A percentile compares a stretch with the other conserved stretches of the same genome.
phyloP scores from a whole-genome alignment of 176 grass and related monocot genomes.

The Carex cristatella region DNA sequence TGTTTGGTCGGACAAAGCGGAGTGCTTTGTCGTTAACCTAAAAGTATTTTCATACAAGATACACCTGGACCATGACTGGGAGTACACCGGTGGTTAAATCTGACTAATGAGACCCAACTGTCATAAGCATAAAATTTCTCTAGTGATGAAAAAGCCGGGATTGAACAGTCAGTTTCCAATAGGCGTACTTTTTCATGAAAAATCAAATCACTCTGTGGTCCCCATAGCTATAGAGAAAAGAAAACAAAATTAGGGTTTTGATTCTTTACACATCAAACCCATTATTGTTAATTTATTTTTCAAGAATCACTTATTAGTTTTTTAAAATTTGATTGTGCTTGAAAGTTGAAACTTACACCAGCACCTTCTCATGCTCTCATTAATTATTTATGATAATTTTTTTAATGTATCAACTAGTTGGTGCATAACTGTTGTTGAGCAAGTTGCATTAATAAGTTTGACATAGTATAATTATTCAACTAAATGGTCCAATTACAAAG shows the following conservation, averaged over 20 bases:
- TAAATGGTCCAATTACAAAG: background rate
- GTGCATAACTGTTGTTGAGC: background rate
- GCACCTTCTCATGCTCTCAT: background rate
- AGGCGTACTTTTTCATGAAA: background rate
- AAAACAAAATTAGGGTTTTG: constrained; percentile 1
- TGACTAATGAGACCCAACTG: background rate
- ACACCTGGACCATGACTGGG: background rate
- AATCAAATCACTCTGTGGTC: constrained; percentile 18
- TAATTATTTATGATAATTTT: background rate
- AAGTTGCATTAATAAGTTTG: background rate
- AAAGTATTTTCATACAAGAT: background rate
- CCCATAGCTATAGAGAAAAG: background rate
- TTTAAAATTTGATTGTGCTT: background rate
- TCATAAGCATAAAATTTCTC: background rate
- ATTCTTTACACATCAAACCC: constrained; percentile 11
- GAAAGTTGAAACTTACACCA: background rate
- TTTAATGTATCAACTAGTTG: background rate
- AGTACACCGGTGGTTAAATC: background rate
- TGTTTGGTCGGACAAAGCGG: constrained; percentile 10
- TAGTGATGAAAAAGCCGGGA: background rate
- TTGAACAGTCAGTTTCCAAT: background rate
- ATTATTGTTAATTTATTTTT: background rate
- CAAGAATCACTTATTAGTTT: background rate
- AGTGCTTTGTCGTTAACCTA: constrained; percentile 12
- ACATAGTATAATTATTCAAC: background rate